These are phyloP conservation scores for Bodo saltans DNA, from an alignment of 78 protist genomes.

Conservation along the genomic window DNA sequence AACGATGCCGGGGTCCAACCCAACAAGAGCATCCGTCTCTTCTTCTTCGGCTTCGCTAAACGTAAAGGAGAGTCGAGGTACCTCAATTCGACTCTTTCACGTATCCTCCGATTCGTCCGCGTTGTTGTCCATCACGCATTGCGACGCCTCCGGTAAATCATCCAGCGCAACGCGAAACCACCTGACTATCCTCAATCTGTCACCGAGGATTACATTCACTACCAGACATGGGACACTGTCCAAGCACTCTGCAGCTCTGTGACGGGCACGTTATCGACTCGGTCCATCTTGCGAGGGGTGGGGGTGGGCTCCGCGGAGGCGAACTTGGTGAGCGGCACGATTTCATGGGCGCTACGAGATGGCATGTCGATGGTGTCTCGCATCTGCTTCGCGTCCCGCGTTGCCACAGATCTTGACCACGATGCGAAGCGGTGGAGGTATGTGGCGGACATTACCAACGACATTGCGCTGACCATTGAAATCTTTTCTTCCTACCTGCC, in stretches of 20 bases:
- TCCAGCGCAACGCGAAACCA: too few relatives aligned
- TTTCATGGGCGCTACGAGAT: constrained; percentile 54
- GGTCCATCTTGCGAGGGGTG: constrained; percentile 37
- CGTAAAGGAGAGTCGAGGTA: too few relatives aligned
- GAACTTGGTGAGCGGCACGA: constrained; percentile 38
- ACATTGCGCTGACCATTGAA: constrained; percentile 20
- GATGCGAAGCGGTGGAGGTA: constrained; percentile 51
- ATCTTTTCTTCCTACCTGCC: constrained; percentile 33
- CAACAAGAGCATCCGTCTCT: too few relatives aligned
- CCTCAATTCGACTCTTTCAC: too few relatives aligned
- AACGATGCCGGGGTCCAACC: too few relatives aligned
- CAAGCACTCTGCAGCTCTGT: constrained; percentile 59
- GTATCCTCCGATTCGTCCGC: too few relatives aligned
- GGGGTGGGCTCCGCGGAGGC: constrained; percentile 52
- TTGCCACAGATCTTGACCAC: constrained; percentile 35
- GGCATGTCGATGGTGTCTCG: constrained; percentile 53
- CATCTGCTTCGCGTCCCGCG: constrained; percentile 32
- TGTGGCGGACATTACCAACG: background rate
- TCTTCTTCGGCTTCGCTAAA: too few relatives aligned
- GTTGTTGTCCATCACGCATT: too few relatives aligned
- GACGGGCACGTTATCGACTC: constrained; percentile 57
- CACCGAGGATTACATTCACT: constrained; percentile 50
- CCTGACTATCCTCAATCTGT: constrained; percentile 76
- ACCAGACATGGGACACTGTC: constrained; percentile 67
- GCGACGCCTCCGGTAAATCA: too few relatives aligned